A percentile compares a stretch with the other conserved stretches of the same genome.
Evolutionary conservation across 768 basidiomycete genomes (phyloP).

Genomic region (Phylloporus arenicola): DNA sequence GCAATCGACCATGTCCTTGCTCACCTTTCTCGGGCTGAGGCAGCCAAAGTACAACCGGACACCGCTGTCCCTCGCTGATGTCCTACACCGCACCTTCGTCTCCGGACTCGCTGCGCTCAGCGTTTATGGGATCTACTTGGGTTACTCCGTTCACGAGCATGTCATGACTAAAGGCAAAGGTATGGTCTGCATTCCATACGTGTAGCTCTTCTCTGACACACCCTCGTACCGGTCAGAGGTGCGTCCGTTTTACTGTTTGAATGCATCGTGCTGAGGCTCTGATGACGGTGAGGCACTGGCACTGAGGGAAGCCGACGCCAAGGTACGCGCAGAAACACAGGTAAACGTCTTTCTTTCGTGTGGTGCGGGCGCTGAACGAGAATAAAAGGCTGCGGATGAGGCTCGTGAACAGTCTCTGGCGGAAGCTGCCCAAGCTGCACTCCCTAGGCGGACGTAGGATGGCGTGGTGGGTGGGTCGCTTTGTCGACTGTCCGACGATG

Average conservation of each 20-base stretch:
- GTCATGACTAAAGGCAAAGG: conserved; percentile 30
- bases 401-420: conserved; percentile 28
- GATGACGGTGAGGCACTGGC: conserved; percentile 17
- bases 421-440: conserved; percentile 26
- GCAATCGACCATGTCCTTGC: conserved; percentile 18
- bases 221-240: conserved; percentile 15
- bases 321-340: conserved; percentile 13
- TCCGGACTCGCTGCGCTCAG: conserved; percentile 25
- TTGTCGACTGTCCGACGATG: background rate
- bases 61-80: conserved; percentile 23
- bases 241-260: background rate
- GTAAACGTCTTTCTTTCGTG: conserved; percentile 3
- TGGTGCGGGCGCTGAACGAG: background rate
- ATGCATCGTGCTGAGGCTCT: background rate
- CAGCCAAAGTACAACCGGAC: conserved; percentile 20
- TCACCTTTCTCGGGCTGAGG: conserved; percentile 24
- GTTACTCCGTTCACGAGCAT: conserved; percentile 29
- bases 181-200: conserved; percentile 5
- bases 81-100: conserved; percentile 29
- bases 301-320: conserved; percentile 18
- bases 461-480: background rate
- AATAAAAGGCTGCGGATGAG: conserved; percentile 21
- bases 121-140: conserved; percentile 29
- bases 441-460: conserved; percentile 14
- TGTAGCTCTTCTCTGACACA: background rate